Conservation (phyloP, 257 asterid genomes). For the Scutellaria minor region DNA sequence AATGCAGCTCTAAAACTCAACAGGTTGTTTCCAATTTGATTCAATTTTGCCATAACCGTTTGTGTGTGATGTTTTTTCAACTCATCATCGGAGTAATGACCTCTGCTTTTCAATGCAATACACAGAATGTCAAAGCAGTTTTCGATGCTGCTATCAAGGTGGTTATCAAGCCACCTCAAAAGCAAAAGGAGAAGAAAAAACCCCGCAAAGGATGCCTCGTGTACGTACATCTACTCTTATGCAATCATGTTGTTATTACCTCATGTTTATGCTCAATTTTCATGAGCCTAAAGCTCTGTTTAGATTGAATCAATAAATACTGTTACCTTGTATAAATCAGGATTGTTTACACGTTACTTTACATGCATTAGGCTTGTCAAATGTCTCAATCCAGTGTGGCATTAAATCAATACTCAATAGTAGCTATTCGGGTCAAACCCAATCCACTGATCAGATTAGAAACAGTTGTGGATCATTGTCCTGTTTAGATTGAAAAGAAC, state of each 20-base stretch:
- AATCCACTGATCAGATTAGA: background rate
- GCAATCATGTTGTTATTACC: conserved; percentile 5
- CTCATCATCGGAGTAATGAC: conserved; percentile 11
- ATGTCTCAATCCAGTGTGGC: no score
- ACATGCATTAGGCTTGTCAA: no score
- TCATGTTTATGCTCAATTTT: background rate
- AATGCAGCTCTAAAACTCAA: conserved; percentile 97
- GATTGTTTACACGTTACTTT: no score
- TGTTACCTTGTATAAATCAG: no score
- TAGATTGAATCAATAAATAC: no score
- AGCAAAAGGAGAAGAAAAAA: conserved; percentile 75
- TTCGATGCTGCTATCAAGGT: conserved; percentile 91
- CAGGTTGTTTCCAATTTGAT: conserved; percentile 55
- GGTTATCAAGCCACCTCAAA: conserved; percentile 89
- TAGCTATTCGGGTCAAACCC: background rate
- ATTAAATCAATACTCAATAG: background rate
- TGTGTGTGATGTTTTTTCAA: background rate
- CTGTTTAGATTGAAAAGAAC: background rate
- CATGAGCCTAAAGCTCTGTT: background rate
- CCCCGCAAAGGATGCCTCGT: conserved; percentile 64
- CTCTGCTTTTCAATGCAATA: conserved; percentile 30
- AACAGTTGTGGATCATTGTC: background rate
- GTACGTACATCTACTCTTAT: conserved; percentile 51
- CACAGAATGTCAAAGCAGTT: conserved; percentile 85
- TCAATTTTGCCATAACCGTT: background rate